Percentiles rank a stretch among this genome's conserved stretches.
Evolutionary conservation across 1,284 basidiomycete species (phyloP).

Genomic region (Cutaneotrichosporon curvatum): DNA sequence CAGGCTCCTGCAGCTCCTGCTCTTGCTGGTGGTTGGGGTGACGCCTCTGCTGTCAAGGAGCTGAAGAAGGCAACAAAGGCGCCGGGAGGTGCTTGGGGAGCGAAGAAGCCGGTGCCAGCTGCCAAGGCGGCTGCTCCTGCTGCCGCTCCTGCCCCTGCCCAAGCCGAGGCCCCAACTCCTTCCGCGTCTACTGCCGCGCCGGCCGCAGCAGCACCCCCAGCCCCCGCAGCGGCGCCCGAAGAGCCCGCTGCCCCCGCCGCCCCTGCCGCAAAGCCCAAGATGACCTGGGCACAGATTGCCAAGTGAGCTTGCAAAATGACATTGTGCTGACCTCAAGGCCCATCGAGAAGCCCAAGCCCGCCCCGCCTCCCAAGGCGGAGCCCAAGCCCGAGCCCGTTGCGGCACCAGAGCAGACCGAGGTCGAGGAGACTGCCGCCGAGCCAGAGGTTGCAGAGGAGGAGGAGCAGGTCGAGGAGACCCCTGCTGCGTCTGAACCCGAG

Average conservation of each 20-base stretch:
- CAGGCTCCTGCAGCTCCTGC: constrained; percentile 4
- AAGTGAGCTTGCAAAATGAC: constrained; percentile 30
- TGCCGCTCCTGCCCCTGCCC: constrained; percentile 11
- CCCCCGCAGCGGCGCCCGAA: not conserved
- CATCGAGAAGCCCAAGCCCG: constrained; percentile 44
- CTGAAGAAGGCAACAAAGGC: constrained; percentile 36
- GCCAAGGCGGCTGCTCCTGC: constrained; percentile 13
- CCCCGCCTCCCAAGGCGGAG: constrained; percentile 51
- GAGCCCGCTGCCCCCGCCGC: constrained; percentile 4
- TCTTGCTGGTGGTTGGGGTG: not conserved
- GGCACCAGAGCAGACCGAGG: constrained; percentile 16
- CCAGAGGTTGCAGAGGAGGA: constrained; percentile 9
- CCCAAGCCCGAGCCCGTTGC: constrained; percentile 25
- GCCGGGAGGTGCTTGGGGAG: constrained; percentile 30
- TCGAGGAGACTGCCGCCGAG: constrained; percentile 12
- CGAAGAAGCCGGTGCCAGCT: constrained; percentile 22
- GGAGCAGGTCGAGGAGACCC: constrained; percentile 6
- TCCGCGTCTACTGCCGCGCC: constrained; percentile 10
- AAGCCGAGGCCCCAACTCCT: constrained; percentile 7
- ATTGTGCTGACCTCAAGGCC: constrained; percentile 23
- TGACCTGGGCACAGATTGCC: constrained; percentile 49
- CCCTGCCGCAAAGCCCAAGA: constrained; percentile 37
- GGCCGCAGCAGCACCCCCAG: constrained; percentile 16
- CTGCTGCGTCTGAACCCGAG: constrained; percentile 47
- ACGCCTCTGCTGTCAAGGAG: constrained; percentile 36